These are phyloP conservation scores for Vitis riparia DNA, from an alignment of 164 flowering plant genomes.

Conservation along the genomic window DNA sequence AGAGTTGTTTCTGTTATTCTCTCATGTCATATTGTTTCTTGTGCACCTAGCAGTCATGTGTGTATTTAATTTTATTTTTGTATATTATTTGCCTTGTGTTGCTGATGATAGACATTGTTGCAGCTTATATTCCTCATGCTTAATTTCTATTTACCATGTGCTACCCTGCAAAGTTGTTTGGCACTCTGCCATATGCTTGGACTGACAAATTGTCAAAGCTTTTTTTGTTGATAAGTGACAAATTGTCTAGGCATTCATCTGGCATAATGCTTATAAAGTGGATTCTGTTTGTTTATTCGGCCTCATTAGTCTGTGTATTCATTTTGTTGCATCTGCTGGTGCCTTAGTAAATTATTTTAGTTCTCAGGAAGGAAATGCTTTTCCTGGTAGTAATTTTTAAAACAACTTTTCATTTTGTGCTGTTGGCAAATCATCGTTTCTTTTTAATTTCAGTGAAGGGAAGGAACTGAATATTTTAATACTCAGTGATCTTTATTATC, in stretches of 20 bases:
- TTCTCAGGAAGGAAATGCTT: too few relatives aligned
- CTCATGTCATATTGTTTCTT: neutral
- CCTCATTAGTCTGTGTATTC: neutral
- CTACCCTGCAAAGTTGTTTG: too few relatives aligned
- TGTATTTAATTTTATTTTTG: neutral
- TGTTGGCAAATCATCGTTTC: conserved; percentile 3
- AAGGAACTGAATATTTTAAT: conserved; percentile 54
- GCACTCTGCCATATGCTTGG: too few relatives aligned
- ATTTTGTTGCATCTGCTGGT: too few relatives aligned
- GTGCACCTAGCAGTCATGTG: neutral
- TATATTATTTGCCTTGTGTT: neutral
- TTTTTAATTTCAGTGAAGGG: conserved; percentile 54
- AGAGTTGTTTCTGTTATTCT: neutral
- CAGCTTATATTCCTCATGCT: too few relatives aligned
- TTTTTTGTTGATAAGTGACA: neutral
- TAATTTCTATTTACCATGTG: too few relatives aligned
- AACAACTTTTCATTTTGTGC: neutral
- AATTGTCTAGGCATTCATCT: neutral
- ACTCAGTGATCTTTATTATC: conserved; percentile 81
- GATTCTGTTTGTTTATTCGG: neutral
- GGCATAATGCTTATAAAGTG: neutral
- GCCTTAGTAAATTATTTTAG: too few relatives aligned
- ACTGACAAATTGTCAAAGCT: neutral
- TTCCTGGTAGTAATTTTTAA: too few relatives aligned
- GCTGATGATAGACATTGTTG: too few relatives aligned